A percentile compares a stretch with the other conserved stretches of the same genome.
Conservation (phyloP, 257 asterid species). For the Galeopsis tetrahit region DNA sequence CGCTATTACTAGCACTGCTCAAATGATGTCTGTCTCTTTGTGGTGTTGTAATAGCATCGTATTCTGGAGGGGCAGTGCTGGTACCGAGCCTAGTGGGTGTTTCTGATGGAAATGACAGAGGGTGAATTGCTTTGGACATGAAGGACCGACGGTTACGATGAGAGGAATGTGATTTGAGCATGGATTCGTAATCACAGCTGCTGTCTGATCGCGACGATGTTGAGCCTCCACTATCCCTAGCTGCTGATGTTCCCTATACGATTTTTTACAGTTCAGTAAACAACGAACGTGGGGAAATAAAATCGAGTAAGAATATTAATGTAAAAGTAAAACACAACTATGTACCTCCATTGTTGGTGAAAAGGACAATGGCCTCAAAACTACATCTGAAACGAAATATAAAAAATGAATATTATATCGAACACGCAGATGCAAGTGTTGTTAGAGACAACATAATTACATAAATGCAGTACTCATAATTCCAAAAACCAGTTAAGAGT, state of each 20-base stretch:
- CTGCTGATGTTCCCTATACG: slow-evolving; percentile 82
- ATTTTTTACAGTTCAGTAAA: slow-evolving; percentile 25
- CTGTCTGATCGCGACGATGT: slow-evolving; percentile 91
- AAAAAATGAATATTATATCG: slow-evolving; percentile 29
- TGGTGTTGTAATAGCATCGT: slow-evolving; percentile 56
- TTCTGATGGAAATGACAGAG: slow-evolving; percentile 69
- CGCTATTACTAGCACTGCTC: slow-evolving; percentile 78
- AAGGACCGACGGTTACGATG: slow-evolving; percentile 83
- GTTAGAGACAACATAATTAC: slow-evolving; percentile 5
- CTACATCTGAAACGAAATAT: slow-evolving; percentile 51
- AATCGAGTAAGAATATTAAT: slow-evolving; percentile 7
- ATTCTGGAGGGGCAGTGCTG: slow-evolving; percentile 40
- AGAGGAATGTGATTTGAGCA: slow-evolving; percentile 65
- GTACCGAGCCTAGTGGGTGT: slow-evolving; percentile 47
- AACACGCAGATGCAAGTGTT: slow-evolving; percentile 8
- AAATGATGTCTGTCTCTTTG: slow-evolving; percentile 59
- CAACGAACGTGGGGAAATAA: slow-evolving; percentile 22
- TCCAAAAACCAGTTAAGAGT: slow-evolving; percentile 8
- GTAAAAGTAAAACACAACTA: not conserved
- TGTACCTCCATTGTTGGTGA: slow-evolving; percentile 96
- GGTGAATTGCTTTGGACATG: slow-evolving; percentile 93
- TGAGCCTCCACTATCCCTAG: slow-evolving; percentile 77
- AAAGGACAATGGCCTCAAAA: slow-evolving; percentile 68
- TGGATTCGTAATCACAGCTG: slow-evolving; percentile 71
- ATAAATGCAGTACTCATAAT: not conserved